phyloP scores from a whole-genome alignment of 257 asterid species.

The Nicotiana sylvestris region DNA sequence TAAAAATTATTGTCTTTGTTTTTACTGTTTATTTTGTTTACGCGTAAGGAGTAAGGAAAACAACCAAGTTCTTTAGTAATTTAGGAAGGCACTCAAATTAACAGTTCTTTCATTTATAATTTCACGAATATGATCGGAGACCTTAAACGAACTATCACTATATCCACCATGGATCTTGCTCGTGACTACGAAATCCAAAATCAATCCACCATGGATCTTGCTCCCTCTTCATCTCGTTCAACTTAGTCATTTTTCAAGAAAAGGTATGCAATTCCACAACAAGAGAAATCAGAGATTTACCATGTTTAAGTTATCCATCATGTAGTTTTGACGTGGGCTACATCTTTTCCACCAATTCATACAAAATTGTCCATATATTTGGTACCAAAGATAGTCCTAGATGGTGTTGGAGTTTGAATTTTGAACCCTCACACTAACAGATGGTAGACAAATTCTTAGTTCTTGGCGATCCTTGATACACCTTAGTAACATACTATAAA shows the following conservation, averaged over 20 bases:
- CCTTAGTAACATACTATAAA: too few species aligned
- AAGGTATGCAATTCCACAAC: background rate
- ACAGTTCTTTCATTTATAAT: too few species aligned
- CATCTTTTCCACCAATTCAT: background rate
- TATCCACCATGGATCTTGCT: background rate
- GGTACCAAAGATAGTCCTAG: background rate
- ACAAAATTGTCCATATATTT: background rate
- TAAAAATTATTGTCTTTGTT: too few species aligned
- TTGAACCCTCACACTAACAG: background rate
- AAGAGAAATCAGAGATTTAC: background rate
- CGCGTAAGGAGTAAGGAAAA: too few species aligned
- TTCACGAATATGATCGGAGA: background rate
- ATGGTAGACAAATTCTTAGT: background rate
- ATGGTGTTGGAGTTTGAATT: background rate
- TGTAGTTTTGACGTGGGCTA: background rate
- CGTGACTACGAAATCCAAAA: background rate
- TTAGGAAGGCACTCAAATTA: too few species aligned
- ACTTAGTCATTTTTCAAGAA: background rate
- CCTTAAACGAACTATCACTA: background rate
- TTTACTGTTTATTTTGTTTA: too few species aligned
- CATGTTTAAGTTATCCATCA: background rate
- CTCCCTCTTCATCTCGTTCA: background rate
- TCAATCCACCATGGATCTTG: background rate
- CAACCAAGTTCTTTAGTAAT: too few species aligned
- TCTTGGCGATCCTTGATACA: background rate